phyloP scores from a whole-genome alignment of 495 filamentous ascomycete genomes.

The Talaromyces trachyspermus region DNA sequence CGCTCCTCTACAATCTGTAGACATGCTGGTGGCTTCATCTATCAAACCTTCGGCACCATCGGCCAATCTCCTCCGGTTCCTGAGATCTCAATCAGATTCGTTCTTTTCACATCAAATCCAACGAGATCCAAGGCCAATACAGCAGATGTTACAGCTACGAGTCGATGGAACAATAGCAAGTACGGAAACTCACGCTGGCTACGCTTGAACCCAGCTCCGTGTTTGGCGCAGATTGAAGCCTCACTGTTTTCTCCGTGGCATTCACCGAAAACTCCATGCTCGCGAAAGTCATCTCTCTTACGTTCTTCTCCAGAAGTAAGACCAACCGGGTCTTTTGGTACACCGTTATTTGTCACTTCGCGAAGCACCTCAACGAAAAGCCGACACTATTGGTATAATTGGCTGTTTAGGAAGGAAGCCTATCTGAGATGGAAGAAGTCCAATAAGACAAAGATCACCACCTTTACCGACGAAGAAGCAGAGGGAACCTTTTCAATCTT shows the following conservation, averaged over 20 bases:
- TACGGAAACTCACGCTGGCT: constrained; percentile 14
- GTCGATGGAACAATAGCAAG: constrained; percentile 8
- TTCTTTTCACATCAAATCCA: constrained; percentile 42
- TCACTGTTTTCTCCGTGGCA: constrained; percentile 7
- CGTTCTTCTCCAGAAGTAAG: not conserved
- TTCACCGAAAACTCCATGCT: constrained; percentile 1
- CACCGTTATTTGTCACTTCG: constrained; percentile 5
- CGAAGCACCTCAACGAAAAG: constrained; percentile 36
- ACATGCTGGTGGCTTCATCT: constrained; percentile 33
- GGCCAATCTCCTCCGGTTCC: constrained; percentile 50
- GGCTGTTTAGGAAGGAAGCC: constrained; percentile 33
- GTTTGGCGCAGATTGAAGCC: constrained; percentile 10
- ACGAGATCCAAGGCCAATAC: constrained; percentile 8
- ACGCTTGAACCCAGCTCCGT: constrained; percentile 12
- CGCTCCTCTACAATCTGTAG: constrained; percentile 7
- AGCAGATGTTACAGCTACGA: not conserved
- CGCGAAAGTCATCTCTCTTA: not conserved
- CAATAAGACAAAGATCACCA: constrained; percentile 19
- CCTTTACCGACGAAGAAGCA: constrained; percentile 29
- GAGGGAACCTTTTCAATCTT: constrained; percentile 36
- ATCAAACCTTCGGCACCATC: constrained; percentile 47
- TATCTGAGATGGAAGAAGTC: constrained; percentile 16
- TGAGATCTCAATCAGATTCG: constrained; percentile 52
- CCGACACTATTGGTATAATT: constrained; percentile 46
- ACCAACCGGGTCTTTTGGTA: not conserved